Evolutionary conservation across 2,329 filamentous ascomycete species (phyloP), one percentile per base, ranked within the genome.

Genomic region (Epichloe coenophiala): DNA sequence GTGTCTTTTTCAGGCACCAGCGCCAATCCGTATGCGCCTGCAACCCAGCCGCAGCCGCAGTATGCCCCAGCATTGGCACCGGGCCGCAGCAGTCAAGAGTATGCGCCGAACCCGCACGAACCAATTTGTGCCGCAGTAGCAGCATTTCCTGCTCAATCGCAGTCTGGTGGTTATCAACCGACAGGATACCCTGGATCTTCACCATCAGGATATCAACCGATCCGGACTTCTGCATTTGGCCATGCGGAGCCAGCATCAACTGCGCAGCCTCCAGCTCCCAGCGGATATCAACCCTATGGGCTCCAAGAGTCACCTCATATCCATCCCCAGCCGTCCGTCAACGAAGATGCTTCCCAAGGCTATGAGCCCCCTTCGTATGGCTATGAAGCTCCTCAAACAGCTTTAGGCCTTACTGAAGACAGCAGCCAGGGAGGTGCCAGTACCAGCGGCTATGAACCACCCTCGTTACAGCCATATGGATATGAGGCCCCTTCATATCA

Each of bases 401-500:
- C 57, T 50, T 59, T 50, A 53, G 60, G 48, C 3, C 47, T 51
- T 17, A 53, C 57, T 11, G 49, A 54, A 31, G 51, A 54, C 23
- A 51, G 35, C 4, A 57, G 55, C 2, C 39, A 54, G 36, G 51
- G 50, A 9, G 66, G 68, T 21, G 62, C 56, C 42, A 59, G 52
- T 57, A 66, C 62, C 54, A 67, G 68, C 37, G 70, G 73, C 15
- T 86, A 83, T 57, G 78, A 83, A 54, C 74, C 82, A 4, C 78
- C 80, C 5, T 76, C 77, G 0, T 84, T 77, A 59, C 75, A 83
- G 59, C 74, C 80, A 9, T 76, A 77, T 47, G 63, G 71, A 42
- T 80, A 78, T 57, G 76, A 80, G 54, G 75, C 78, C 2, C 76
- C 76, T 0, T 75, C 77, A 2, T 75, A 79, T 45, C 73, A 82